Conservation (phyloP, 73 alveolate species). For the Urostyla sp. region DNA sequence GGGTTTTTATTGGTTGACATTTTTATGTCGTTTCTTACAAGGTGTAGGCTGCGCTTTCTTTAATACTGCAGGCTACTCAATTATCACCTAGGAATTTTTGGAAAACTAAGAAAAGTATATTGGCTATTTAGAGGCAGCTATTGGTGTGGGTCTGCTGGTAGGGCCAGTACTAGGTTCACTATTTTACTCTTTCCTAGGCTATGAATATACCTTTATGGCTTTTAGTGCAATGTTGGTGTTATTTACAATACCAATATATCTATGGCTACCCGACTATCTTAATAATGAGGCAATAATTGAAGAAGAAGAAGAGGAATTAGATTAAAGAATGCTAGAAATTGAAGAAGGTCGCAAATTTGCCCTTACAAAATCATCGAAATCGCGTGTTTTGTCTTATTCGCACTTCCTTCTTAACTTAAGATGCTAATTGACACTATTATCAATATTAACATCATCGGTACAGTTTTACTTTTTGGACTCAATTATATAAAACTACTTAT, state of each 20-base stretch:
- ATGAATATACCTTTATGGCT: constrained; percentile 1
- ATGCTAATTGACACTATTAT: too few species aligned
- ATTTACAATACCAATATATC: background rate
- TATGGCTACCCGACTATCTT: constrained; percentile 2
- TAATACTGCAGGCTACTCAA: constrained; percentile 20
- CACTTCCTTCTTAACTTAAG: too few species aligned
- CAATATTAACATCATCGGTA: too few species aligned
- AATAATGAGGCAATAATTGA: background rate
- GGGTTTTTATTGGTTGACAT: background rate
- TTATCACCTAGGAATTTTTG: constrained; percentile 23
- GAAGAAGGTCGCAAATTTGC: background rate
- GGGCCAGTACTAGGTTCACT: constrained; percentile 52
- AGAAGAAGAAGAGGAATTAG: constrained; percentile 11
- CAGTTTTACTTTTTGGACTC: too few species aligned
- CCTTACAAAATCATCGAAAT: background rate
- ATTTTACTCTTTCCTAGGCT: constrained; percentile 23
- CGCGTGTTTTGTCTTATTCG: constrained; percentile 12
- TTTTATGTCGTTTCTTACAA: background rate
- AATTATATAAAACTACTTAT: background rate
- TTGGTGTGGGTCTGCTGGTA: constrained; percentile 46
- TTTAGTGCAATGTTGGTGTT: background rate
- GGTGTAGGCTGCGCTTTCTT: background rate
- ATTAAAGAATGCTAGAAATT: too few species aligned
- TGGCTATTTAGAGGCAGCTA: constrained; percentile 51
- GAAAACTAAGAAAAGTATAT: constrained; percentile 49